Percentiles rank a stretch among this genome's conserved stretches.
phyloP scores from a whole-genome alignment of 2,329 filamentous ascomycete genomes.

The Exophiala phaeomuriformis region DNA sequence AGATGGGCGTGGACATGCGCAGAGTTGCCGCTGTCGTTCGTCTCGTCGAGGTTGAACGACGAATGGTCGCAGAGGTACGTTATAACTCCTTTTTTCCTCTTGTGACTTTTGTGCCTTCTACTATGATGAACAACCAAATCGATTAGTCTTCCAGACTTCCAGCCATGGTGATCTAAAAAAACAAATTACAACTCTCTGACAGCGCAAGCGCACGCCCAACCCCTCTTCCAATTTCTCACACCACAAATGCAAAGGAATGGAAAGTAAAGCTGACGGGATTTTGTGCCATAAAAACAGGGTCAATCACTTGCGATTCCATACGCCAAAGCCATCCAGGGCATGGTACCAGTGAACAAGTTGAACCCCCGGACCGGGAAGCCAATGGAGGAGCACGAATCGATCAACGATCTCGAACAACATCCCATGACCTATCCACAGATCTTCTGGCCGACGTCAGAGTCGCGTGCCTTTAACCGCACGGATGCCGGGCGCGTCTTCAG shows the following conservation, averaged over 20 bases:
- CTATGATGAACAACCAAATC: constrained; percentile 67
- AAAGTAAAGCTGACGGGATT: background rate
- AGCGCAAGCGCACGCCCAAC: background rate
- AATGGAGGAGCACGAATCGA: constrained; percentile 47
- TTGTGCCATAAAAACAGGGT: constrained; percentile 46
- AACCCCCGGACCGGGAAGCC: constrained; percentile 34
- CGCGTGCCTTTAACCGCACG: constrained; percentile 56
- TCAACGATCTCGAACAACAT: constrained; percentile 58
- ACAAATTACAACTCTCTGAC: constrained; percentile 69
- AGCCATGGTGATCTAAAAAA: constrained; percentile 67
- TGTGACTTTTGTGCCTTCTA: background rate
- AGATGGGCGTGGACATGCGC: constrained; percentile 71
- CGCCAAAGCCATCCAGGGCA: constrained; percentile 63
- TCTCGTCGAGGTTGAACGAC: constrained; percentile 76
- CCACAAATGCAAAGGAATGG: background rate
- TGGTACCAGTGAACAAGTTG: constrained; percentile 66
- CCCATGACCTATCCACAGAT: constrained; percentile 48
- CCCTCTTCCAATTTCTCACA: constrained; percentile 1
- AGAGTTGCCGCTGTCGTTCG: constrained; percentile 79
- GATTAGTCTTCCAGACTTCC: constrained; percentile 99
- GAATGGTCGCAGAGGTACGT: constrained; percentile 69
- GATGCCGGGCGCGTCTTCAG: constrained; percentile 57
- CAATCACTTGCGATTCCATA: constrained; percentile 73
- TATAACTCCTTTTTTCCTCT: background rate
- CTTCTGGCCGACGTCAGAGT: constrained; percentile 58